phyloP scores from a whole-genome alignment of 257 asterid genomes.

The Jaltomata sinuosa region DNA sequence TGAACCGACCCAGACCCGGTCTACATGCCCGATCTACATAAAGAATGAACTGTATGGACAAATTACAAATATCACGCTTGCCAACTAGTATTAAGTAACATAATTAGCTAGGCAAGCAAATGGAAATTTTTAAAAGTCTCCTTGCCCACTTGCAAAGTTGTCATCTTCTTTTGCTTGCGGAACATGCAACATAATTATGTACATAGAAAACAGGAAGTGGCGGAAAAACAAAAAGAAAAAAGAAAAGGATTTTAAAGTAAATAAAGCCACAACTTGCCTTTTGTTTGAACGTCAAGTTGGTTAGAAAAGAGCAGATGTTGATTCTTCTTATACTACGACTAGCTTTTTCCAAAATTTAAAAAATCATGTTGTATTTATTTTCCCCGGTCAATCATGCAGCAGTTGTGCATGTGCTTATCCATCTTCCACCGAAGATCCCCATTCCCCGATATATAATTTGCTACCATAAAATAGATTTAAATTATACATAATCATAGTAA shows the following conservation, averaged over 20 bases:
- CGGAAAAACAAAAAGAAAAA: neutral
- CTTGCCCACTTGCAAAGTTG: constrained; percentile 34
- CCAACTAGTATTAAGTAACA: neutral
- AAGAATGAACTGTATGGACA: neutral
- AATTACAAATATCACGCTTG: neutral
- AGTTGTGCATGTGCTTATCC: neutral
- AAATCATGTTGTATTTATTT: neutral
- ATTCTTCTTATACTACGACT: neutral
- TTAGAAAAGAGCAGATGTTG: constrained; percentile 1
- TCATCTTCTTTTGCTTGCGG: neutral
- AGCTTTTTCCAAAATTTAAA: neutral
- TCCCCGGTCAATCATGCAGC: neutral
- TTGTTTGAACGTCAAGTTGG: constrained; percentile 35
- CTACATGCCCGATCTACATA: too few relatives aligned
- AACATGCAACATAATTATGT: neutral
- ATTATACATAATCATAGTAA: neutral
- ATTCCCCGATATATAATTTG: neutral
- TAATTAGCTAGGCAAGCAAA: neutral
- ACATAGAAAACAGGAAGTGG: neutral
- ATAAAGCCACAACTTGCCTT: constrained; percentile 26
- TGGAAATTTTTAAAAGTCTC: constrained; percentile 2
- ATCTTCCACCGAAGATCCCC: neutral
- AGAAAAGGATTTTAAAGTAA: neutral
- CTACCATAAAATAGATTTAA: neutral
- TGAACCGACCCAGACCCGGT: neutral